A percentile compares a stretch with the other conserved stretches of the same genome.
Conservation (phyloP, 495 filamentous ascomycete genomes). For the Chaetomium cochliodes region DNA sequence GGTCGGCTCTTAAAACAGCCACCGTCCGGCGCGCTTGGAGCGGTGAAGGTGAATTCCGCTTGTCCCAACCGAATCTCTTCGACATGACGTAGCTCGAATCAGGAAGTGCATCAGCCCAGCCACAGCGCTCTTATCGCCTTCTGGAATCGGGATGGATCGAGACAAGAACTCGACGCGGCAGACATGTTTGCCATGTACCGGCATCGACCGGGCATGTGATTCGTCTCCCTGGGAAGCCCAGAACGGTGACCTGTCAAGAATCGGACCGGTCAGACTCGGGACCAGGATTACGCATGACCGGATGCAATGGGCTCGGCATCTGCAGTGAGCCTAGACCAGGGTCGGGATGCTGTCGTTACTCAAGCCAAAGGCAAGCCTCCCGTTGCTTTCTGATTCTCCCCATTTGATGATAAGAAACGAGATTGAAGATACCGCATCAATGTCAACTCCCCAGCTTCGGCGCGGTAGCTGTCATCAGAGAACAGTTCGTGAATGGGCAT, state of each 20-base stretch:
- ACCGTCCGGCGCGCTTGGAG: neutral
- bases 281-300: neutral
- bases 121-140: neutral
- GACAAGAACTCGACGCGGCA: neutral
- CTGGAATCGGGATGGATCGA: neutral
- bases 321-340: neutral
- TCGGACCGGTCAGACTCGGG: conserved; percentile 3
- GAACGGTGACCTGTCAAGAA: neutral
- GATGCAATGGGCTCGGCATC: conserved; percentile 1
- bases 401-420: too few relatives aligned
- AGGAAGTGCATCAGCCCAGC: neutral
- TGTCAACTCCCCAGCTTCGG: too few relatives aligned
- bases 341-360: neutral
- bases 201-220: neutral
- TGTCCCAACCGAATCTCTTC: neutral
- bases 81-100: conserved; percentile 21
- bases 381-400: neutral
- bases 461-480: too few relatives aligned
- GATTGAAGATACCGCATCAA: too few relatives aligned
- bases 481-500: too few relatives aligned
- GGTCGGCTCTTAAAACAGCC: too few relatives aligned
- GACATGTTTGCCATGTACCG: neutral
- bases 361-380: neutral
- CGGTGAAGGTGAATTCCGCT: conserved; percentile 1
- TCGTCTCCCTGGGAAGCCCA: neutral